These are phyloP conservation scores for Whalleya microplaca DNA, from an alignment of 2,329 filamentous ascomycete genomes.

Conservation along the genomic window DNA sequence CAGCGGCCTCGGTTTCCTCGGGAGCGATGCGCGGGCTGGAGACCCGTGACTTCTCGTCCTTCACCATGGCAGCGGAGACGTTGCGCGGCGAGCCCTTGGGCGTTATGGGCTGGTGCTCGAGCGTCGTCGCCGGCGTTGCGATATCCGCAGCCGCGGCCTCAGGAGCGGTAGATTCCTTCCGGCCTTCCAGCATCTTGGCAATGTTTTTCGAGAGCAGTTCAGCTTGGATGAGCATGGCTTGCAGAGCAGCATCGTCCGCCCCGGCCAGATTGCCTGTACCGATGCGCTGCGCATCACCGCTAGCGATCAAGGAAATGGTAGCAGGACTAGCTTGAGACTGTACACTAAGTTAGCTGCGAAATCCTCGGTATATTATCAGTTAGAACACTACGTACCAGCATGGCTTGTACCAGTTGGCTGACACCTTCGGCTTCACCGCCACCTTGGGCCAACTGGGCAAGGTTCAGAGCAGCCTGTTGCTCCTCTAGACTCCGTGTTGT, in stretches of 20 bases:
- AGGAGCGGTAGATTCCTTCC: constrained; percentile 16
- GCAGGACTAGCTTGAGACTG: constrained; percentile 50
- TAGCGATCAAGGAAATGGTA: constrained; percentile 54
- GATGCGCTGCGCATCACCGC: constrained; percentile 49
- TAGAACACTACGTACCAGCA: constrained; percentile 60
- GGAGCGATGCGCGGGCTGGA: constrained; percentile 12
- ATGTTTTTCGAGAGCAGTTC: constrained; percentile 50
- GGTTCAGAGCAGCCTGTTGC: constrained; percentile 68
- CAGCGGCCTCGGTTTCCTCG: constrained; percentile 2
- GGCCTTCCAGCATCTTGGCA: constrained; percentile 39
- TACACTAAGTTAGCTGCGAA: constrained; percentile 9
- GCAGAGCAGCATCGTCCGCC: constrained; percentile 50
- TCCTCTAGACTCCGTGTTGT: constrained; percentile 57
- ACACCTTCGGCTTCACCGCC: constrained; percentile 53
- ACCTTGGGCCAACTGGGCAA: constrained; percentile 60
- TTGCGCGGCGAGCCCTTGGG: constrained; percentile 22
- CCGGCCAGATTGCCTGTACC: constrained; percentile 44
- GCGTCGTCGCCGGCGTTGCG: not conserved
- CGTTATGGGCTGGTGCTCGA: constrained; percentile 14
- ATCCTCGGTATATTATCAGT: not conserved
- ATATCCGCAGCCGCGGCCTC: constrained; percentile 4
- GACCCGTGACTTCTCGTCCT: constrained; percentile 24
- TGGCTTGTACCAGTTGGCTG: constrained; percentile 58
- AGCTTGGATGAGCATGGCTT: constrained; percentile 52
- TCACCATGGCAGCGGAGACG: constrained; percentile 17